These are phyloP conservation scores for Gymnopilus junonius DNA, from an alignment of 768 basidiomycete species.

Conservation along the genomic window DNA sequence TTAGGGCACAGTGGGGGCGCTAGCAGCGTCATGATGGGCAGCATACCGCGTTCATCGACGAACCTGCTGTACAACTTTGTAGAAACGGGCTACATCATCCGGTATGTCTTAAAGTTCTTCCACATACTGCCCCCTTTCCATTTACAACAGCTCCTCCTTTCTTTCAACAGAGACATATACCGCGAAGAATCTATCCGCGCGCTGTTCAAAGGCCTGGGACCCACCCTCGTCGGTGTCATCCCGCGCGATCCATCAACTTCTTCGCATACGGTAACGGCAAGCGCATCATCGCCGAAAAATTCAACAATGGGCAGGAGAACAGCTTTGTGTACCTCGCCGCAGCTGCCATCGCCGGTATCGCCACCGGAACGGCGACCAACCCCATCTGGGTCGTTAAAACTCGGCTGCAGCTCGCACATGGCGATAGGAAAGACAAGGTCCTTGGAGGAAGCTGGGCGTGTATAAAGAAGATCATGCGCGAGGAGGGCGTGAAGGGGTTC, in stretches of 20 bases:
- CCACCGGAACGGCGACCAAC: constrained; percentile 90
- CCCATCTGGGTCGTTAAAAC: constrained; percentile 99
- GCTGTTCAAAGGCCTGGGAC: constrained; percentile 92
- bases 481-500: constrained; percentile 86
- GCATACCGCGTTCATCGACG: constrained; percentile 40
- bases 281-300: constrained; percentile 80
- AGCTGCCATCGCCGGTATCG: constrained; percentile 85
- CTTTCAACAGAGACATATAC: constrained; percentile 75
- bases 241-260: constrained; percentile 97
- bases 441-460: constrained; percentile 60
- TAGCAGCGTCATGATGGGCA: constrained; percentile 33
- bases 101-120: constrained; percentile 46
- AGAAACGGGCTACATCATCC: constrained; percentile 89
- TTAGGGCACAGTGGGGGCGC: constrained; percentile 29
- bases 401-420: constrained; percentile 73
- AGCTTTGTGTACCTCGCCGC: constrained; percentile 84
- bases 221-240: constrained; percentile 92
- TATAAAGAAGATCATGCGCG: constrained; percentile 74
- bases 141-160: background rate
- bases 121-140: background rate
- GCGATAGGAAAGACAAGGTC: constrained; percentile 25
- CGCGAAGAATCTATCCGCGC: constrained; percentile 86
- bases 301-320: constrained; percentile 84
- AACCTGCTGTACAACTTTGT: constrained; percentile 91
- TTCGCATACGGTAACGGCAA: constrained; percentile 98